These are phyloP conservation scores for Apiospora hydei DNA, from an alignment of 2,329 filamentous ascomycete genomes.

Conservation along the genomic window DNA sequence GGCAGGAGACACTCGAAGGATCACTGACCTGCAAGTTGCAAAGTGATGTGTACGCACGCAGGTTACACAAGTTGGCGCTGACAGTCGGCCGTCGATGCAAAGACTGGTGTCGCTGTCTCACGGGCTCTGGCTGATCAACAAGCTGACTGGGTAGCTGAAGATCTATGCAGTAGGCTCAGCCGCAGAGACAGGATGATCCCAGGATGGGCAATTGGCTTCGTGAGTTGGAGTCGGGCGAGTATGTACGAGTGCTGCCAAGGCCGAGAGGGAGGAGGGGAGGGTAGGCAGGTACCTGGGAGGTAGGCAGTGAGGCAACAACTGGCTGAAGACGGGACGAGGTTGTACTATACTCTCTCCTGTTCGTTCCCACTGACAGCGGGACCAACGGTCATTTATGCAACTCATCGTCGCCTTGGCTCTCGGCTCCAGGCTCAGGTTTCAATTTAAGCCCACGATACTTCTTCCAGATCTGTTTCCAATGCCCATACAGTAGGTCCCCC, in stretches of 20 bases:
- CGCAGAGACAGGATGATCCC: conserved; percentile 13
- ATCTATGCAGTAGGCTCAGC: conserved; percentile 5
- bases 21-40: background rate
- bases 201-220: background rate
- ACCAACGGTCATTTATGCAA: conserved; percentile 3
- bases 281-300: background rate
- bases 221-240: no score
- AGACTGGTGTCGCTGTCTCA: background rate
- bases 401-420: background rate
- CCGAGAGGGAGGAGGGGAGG: no score
- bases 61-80: conserved; percentile 15
- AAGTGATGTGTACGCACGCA: background rate
- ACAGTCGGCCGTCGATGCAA: background rate
- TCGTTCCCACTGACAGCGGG: conserved; percentile 1
- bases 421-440: background rate
- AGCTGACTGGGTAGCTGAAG: conserved; percentile 10
- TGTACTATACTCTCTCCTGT: background rate
- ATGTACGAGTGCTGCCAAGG: no score
- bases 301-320: background rate
- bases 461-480: background rate
- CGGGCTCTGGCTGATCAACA: background rate
- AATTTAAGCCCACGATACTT: background rate
- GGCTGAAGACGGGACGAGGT: background rate
- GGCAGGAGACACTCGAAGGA: background rate
- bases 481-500: background rate